A percentile compares a stretch with the other conserved stretches of the same genome.
phyloP scores from a whole-genome alignment of 176 grass and related monocot species.

The Raddia guianensis region DNA sequence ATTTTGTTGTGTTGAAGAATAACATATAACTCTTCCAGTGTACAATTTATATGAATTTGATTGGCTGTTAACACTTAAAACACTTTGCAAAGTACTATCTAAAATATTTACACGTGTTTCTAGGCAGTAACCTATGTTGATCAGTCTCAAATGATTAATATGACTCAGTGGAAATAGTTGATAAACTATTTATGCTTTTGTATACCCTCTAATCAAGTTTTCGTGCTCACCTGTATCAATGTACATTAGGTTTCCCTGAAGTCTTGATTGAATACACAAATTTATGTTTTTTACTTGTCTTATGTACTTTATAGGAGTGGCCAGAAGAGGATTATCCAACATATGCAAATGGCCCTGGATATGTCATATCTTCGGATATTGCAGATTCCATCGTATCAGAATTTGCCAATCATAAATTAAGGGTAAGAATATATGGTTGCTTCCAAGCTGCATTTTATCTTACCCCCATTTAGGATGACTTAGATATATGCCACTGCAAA shows the following conservation, averaged over 20 bases:
- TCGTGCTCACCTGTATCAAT: background rate
- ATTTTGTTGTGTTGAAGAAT: background rate
- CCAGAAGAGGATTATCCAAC: conserved; percentile 94
- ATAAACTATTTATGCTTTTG: conserved; percentile 2
- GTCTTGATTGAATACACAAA: conserved; percentile 6
- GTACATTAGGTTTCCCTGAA: background rate
- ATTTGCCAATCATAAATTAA: conserved; percentile 78
- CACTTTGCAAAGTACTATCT: background rate
- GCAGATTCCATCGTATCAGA: conserved; percentile 77
- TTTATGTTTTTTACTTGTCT: conserved; percentile 45
- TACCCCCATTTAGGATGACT: too few species aligned
- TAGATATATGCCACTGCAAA: too few species aligned
- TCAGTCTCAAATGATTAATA: background rate
- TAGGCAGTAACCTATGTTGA: conserved; percentile 8
- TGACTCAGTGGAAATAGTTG: conserved; percentile 21
- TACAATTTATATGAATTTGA: conserved; percentile 16
- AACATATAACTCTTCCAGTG: background rate
- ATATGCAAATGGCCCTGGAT: conserved; percentile 97
- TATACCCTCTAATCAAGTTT: background rate
- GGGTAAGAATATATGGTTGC: conserved; percentile 59
- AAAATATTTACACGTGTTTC: background rate
- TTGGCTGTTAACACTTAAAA: background rate
- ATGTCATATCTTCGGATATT: conserved; percentile 87
- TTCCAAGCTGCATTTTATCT: conserved; percentile 1
- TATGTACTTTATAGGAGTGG: conserved; percentile 75